These are phyloP conservation scores for Linanthus parryae DNA, from an alignment of 148 eudicot species.

Conservation along the genomic window DNA sequence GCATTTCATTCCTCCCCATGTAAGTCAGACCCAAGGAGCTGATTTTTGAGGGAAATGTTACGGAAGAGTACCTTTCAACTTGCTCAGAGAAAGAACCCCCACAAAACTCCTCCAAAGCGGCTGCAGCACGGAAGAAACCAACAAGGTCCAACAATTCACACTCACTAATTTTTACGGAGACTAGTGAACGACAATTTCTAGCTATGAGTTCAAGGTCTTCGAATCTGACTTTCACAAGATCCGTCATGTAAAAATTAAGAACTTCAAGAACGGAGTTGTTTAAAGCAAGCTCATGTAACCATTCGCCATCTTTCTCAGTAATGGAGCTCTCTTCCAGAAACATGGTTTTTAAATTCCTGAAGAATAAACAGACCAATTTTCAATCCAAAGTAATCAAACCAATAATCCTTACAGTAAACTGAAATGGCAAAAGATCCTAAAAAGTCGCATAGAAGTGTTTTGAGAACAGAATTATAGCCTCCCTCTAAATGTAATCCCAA, in stretches of 20 bases:
- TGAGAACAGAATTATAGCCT: too few relatives aligned
- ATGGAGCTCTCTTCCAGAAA: constrained; percentile 82
- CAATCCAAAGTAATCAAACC: too few relatives aligned
- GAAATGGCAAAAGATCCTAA: too few relatives aligned
- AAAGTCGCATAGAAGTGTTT: too few relatives aligned
- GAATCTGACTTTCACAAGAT: constrained; percentile 35
- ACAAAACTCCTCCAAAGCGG: constrained; percentile 63
- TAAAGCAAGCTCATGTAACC: constrained; percentile 76
- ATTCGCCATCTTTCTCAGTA: constrained; percentile 52
- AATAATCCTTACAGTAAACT: too few relatives aligned
- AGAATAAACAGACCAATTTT: not conserved
- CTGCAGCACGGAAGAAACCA: constrained; percentile 49
- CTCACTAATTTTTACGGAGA: constrained; percentile 64
- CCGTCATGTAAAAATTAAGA: constrained; percentile 77
- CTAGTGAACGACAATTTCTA: constrained; percentile 57
- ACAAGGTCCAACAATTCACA: constrained; percentile 53
- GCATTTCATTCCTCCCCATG: constrained; percentile 54
- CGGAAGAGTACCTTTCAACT: constrained; percentile 30
- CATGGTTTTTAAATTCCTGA: constrained; percentile 57
- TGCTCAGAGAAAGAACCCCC: constrained; percentile 65
- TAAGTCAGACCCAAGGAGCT: constrained; percentile 54
- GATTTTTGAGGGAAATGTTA: constrained; percentile 53
- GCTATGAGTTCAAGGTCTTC: constrained; percentile 73
- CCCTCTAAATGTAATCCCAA: too few relatives aligned
- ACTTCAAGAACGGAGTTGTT: constrained; percentile 66